Percentiles rank a stretch among this genome's conserved stretches.
phyloP scores from a whole-genome alignment of 164 flowering plant species.

The Platanus orientalis region DNA sequence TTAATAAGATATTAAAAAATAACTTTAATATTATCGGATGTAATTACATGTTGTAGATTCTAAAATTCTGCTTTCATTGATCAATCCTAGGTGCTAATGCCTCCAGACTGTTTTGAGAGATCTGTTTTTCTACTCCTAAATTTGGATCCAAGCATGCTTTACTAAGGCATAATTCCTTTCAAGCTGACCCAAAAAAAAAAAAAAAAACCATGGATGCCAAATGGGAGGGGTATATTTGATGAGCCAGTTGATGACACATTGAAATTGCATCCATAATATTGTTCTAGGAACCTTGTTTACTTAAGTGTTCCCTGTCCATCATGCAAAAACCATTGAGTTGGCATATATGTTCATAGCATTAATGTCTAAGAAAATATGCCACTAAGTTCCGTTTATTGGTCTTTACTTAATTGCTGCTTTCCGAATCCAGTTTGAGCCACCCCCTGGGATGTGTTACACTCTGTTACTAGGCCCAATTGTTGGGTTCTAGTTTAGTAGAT shows the following conservation, averaged over 20 bases:
- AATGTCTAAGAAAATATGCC: no score
- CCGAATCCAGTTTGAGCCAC: neutral
- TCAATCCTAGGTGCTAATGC: neutral
- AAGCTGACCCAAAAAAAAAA: no score
- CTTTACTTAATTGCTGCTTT: neutral
- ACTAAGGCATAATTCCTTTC: no score
- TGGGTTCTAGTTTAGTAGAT: neutral
- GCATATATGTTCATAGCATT: no score
- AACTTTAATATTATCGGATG: neutral
- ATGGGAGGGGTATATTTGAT: no score
- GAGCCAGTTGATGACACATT: neutral
- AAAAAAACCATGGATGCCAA: no score
- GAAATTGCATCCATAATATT: neutral
- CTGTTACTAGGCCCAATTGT: neutral
- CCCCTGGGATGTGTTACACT: neutral
- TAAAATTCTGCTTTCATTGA: neutral
- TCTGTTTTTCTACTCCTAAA: neutral
- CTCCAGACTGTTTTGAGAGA: neutral
- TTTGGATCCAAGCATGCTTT: neutral
- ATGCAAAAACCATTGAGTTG: no score
- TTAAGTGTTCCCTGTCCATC: no score
- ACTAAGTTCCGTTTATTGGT: no score
- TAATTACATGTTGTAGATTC: neutral
- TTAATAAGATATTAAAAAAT: neutral
- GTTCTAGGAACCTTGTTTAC: no score